phyloP scores from a whole-genome alignment of 768 basidiomycete species.

The Nidularia pulvinata region DNA sequence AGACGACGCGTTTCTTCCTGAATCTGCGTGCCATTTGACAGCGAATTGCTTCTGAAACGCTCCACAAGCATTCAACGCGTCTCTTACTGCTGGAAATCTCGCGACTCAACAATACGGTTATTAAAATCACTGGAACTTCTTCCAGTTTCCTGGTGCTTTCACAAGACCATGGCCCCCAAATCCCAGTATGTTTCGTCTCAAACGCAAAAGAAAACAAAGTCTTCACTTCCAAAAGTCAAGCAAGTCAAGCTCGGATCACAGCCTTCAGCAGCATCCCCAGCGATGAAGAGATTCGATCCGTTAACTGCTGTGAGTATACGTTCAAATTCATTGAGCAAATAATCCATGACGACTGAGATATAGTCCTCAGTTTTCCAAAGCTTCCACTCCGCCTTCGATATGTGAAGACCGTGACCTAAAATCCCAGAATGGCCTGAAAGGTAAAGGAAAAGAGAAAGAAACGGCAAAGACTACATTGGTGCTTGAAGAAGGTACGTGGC shows the following conservation, averaged over 20 bases:
- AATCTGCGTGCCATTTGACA: no score
- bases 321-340: background rate
- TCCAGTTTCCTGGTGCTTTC: no score
- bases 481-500: background rate
- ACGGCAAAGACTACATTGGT: background rate
- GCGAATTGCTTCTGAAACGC: no score
- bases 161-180: no score
- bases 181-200: background rate
- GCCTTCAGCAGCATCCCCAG: conserved; percentile 2
- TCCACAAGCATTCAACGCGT: no score
- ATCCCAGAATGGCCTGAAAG: background rate
- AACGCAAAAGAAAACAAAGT: background rate
- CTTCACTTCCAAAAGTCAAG: background rate
- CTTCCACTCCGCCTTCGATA: background rate
- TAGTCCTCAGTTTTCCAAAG: no score
- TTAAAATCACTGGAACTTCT: no score
- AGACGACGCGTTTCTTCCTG: no score
- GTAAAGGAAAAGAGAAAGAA: conserved; percentile 2
- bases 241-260: background rate
- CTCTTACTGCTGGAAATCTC: no score
- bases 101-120: no score
- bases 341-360: no score
- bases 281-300: conserved; percentile 23
- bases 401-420: background rate
- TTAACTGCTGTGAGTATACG: conserved; percentile 24